These are phyloP conservation scores for Xylaria sp. DNA, from an alignment of 2,329 filamentous ascomycete species.

Conservation along the genomic window DNA sequence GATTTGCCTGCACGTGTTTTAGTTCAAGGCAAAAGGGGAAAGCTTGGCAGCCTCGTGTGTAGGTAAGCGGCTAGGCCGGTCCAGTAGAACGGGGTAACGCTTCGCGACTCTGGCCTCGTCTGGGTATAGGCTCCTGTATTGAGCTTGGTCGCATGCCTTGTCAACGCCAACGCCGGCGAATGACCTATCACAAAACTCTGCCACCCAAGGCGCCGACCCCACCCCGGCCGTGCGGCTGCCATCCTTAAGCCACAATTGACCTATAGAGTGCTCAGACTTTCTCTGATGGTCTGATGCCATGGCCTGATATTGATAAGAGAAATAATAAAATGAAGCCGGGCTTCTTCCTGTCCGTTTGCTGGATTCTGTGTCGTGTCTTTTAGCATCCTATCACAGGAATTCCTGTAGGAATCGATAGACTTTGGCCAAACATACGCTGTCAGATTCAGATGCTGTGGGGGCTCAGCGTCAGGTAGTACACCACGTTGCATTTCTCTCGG, in stretches of 20 bases:
- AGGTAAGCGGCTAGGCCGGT: slow-evolving; percentile 9
- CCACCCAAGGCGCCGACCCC: slow-evolving; percentile 1
- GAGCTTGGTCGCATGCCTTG: slow-evolving; percentile 13
- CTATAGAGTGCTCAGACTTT: background rate
- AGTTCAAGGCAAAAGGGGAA: background rate
- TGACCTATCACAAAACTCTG: slow-evolving; percentile 15
- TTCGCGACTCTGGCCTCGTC: slow-evolving; percentile 21
- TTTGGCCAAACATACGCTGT: background rate
- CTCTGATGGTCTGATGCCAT: background rate
- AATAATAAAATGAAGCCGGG: slow-evolving; percentile 1
- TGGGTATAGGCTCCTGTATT: slow-evolving; percentile 15
- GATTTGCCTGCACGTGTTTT: background rate
- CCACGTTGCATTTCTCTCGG: background rate
- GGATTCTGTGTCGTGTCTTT: slow-evolving; percentile 8
- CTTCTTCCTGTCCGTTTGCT: slow-evolving; percentile 4
- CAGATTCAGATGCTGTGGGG: slow-evolving; percentile 9
- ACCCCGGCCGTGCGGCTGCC: background rate
- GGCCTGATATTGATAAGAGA: background rate
- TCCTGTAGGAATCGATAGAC: slow-evolving; percentile 13
- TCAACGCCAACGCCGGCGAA: slow-evolving; percentile 13
- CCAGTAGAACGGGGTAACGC: background rate
- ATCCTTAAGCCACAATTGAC: slow-evolving; percentile 1
- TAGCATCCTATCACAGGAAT: slow-evolving; percentile 7
- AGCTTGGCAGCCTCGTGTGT: slow-evolving; percentile 15
- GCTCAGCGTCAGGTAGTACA: slow-evolving; percentile 3